Evolutionary conservation across 2,329 filamentous ascomycete species (phyloP).

Genomic region (Aspergillus sp.): DNA sequence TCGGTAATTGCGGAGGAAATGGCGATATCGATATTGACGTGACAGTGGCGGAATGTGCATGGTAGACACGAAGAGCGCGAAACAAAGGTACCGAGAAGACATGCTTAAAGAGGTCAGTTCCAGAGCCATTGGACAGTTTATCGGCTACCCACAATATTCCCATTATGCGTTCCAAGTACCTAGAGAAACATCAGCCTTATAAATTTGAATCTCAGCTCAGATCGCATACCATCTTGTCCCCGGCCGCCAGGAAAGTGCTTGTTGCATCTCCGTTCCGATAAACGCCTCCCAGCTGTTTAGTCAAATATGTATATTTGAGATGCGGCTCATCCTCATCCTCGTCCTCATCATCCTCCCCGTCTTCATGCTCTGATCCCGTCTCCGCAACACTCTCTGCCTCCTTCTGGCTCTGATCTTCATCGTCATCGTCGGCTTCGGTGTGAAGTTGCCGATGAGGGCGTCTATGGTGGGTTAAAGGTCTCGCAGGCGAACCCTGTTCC

Average conservation of each 20-base stretch:
- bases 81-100: conserved; percentile 81
- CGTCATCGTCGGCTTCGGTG: conserved; percentile 10
- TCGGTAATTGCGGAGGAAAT: conserved; percentile 63
- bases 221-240: conserved; percentile 85
- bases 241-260: conserved; percentile 83
- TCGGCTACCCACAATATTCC: conserved; percentile 73
- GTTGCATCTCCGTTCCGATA: conserved; percentile 96
- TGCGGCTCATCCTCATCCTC: conserved; percentile 92
- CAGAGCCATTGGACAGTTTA: background rate
- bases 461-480: conserved; percentile 2
- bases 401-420: conserved; percentile 21
- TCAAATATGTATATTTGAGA: conserved; percentile 88
- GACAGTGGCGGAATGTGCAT: conserved; percentile 88
- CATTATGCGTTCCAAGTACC: conserved; percentile 94
- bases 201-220: background rate
- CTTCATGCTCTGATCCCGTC: conserved; percentile 47
- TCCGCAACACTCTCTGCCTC: conserved; percentile 24
- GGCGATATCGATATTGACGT: conserved; percentile 90
- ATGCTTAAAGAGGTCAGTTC: conserved; percentile 57
- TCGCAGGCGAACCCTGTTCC: conserved; percentile 17
- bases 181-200: conserved; percentile 46
- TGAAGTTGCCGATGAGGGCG: conserved; percentile 3
- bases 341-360: conserved; percentile 70
- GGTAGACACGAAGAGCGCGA: conserved; percentile 79
- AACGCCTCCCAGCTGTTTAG: conserved; percentile 72